Conservation (phyloP, 1,284 basidiomycete species). For the Violaceomyces palustris region DNA sequence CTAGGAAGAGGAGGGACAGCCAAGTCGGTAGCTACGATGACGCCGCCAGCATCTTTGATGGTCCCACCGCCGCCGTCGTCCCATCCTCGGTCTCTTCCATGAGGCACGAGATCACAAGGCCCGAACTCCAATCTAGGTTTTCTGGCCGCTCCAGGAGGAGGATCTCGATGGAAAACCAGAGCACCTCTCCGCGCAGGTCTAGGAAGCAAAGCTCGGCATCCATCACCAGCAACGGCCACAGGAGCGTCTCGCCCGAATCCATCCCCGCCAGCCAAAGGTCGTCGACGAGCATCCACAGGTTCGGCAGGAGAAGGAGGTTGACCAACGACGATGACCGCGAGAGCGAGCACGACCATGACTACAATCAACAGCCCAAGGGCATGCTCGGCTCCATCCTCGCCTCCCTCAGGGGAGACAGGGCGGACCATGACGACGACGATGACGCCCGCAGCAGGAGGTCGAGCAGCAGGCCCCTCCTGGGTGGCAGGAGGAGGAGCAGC, state of each 20-base stretch:
- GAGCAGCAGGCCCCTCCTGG: slow-evolving; percentile 28
- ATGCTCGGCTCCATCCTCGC: slow-evolving; percentile 47
- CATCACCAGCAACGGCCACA: slow-evolving; percentile 18
- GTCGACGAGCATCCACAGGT: slow-evolving; percentile 24
- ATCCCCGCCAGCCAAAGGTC: slow-evolving; percentile 31
- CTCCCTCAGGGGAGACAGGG: slow-evolving; percentile 33
- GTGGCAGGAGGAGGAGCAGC: slow-evolving; percentile 17
- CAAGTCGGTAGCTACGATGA: slow-evolving; percentile 51
- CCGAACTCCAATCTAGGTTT: slow-evolving; percentile 31
- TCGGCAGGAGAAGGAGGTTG: slow-evolving; percentile 19
- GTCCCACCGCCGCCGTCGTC: slow-evolving; percentile 45
- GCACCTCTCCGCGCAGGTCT: slow-evolving; percentile 22
- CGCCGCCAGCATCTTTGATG: slow-evolving; percentile 46
- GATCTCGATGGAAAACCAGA: slow-evolving; percentile 42
- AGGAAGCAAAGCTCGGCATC: slow-evolving; percentile 22
- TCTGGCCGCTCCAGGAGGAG: slow-evolving; percentile 36
- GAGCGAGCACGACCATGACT: slow-evolving; percentile 13
- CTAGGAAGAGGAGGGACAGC: slow-evolving; percentile 37
- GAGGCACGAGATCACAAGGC: slow-evolving; percentile 31
- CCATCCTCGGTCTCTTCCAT: slow-evolving; percentile 44
- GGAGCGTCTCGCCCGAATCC: slow-evolving; percentile 25
- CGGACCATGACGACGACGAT: slow-evolving; percentile 28
- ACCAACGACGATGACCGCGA: slow-evolving; percentile 7
- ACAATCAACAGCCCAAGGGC: slow-evolving; percentile 24
- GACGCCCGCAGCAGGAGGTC: slow-evolving; percentile 29